Evolutionary conservation across 2,329 filamentous ascomycete genomes (phyloP).

Genomic region (Hyphodiscus sp.): DNA sequence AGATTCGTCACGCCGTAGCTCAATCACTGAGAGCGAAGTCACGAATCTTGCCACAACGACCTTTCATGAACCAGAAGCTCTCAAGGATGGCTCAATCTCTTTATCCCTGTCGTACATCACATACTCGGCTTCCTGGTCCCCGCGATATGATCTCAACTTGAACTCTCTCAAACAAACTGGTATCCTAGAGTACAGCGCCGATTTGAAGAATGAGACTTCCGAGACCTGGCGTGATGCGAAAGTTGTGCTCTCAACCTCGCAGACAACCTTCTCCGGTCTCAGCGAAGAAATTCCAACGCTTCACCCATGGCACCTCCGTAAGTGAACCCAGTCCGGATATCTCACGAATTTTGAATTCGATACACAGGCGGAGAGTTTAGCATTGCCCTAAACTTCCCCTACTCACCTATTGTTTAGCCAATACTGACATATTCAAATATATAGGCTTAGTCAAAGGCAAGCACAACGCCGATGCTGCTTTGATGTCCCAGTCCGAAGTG

Average conservation of each 20-base stretch:
- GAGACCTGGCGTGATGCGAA: constrained; percentile 42
- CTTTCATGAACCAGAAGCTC: constrained; percentile 16
- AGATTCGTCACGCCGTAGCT: constrained; percentile 42
- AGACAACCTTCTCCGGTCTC: constrained; percentile 42
- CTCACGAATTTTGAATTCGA: not conserved
- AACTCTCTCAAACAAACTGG: constrained; percentile 29
- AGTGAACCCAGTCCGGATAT: constrained; percentile 17
- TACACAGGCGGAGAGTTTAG: too few species aligned
- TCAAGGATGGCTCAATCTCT: constrained; percentile 22
- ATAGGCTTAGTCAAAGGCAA: not conserved
- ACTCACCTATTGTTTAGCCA: too few species aligned
- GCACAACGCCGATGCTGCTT: not conserved
- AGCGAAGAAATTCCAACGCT: constrained; percentile 41
- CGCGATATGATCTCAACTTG: constrained; percentile 43
- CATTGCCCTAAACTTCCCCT: too few species aligned
- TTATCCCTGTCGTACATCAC: constrained; percentile 29
- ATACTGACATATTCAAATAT: too few species aligned
- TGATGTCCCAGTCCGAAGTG: not conserved
- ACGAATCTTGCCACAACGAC: constrained; percentile 21
- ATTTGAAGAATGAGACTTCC: constrained; percentile 43
- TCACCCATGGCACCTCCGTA: constrained; percentile 40
- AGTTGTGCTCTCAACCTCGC: constrained; percentile 41
- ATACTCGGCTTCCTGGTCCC: constrained; percentile 37
- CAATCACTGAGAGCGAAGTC: constrained; percentile 30
- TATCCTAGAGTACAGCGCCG: constrained; percentile 43